phyloP scores from a whole-genome alignment of 352 stramenopile genomes.

The Phytophthora tentaculata region DNA sequence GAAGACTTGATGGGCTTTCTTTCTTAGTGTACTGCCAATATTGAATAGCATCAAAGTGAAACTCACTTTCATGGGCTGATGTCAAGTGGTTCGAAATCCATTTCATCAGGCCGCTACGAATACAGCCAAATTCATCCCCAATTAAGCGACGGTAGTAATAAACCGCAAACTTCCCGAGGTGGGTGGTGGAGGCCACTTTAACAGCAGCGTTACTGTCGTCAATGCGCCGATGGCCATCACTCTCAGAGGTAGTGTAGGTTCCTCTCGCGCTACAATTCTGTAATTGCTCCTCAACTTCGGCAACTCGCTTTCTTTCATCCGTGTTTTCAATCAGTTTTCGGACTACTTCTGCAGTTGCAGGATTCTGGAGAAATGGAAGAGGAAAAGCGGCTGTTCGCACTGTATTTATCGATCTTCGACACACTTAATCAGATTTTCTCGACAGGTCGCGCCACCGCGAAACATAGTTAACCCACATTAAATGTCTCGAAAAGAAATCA shows the following conservation, averaged over 20 bases:
- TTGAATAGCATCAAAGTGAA: neutral
- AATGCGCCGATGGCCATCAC: too few relatives aligned
- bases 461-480: neutral
- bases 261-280: too few relatives aligned
- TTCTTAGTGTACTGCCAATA: neutral
- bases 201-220: too few relatives aligned
- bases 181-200: too few relatives aligned
- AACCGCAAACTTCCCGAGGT: too few relatives aligned
- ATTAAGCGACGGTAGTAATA: too few relatives aligned
- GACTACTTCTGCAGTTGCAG: neutral
- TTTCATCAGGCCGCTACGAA: neutral
- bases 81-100: neutral
- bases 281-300: too few relatives aligned
- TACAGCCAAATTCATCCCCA: neutral
- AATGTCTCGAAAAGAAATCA: neutral
- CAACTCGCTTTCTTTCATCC: too few relatives aligned
- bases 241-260: too few relatives aligned
- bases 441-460: too few relatives aligned
- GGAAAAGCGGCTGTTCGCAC: neutral
- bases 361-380: neutral
- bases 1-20: neutral
- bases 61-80: neutral
- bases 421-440: neutral
- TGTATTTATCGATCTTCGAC: neutral
- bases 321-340: too few relatives aligned